phyloP scores from a whole-genome alignment of 2,329 filamentous ascomycete genomes.

The Fusarium nelsonii region DNA sequence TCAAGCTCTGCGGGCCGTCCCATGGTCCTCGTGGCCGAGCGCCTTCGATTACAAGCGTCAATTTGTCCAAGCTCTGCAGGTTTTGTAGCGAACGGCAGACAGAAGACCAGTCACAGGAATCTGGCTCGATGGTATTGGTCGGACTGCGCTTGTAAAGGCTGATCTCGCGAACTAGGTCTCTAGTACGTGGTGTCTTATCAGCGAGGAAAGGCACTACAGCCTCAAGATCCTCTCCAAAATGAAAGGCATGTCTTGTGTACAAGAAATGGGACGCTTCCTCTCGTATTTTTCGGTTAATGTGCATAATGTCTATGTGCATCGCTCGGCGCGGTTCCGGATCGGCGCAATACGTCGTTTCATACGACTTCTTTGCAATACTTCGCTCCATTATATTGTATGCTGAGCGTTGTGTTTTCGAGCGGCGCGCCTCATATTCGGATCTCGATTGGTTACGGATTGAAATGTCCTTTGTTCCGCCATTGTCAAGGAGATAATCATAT shows the following conservation, averaged over 20 bases:
- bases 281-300: conserved; percentile 62
- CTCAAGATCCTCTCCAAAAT: conserved; percentile 71
- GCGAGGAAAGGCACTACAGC: conserved; percentile 70
- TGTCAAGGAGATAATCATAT: conserved; percentile 59
- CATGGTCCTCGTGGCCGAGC: conserved; percentile 65
- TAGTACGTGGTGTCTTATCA: conserved; percentile 65
- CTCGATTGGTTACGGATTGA: conserved; percentile 56
- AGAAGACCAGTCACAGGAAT: conserved; percentile 65
- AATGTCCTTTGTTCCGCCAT: conserved; percentile 55
- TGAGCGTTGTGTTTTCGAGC: conserved; percentile 47
- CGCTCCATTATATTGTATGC: conserved; percentile 58
- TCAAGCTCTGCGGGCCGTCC: conserved; percentile 62
- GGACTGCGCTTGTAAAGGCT: conserved; percentile 67
- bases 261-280: conserved; percentile 67
- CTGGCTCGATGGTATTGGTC: conserved; percentile 53
- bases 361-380: conserved; percentile 56
- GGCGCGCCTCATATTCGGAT: conserved; percentile 39
- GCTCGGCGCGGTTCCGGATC: conserved; percentile 33
- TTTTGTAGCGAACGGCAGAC: conserved; percentile 63
- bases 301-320: conserved; percentile 62
- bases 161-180: conserved; percentile 62
- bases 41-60: conserved; percentile 67
- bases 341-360: conserved; percentile 66
- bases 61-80: conserved; percentile 55
- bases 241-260: conserved; percentile 68